Conservation (phyloP, 2,329 filamentous ascomycete species). For the Phoma sp. region DNA sequence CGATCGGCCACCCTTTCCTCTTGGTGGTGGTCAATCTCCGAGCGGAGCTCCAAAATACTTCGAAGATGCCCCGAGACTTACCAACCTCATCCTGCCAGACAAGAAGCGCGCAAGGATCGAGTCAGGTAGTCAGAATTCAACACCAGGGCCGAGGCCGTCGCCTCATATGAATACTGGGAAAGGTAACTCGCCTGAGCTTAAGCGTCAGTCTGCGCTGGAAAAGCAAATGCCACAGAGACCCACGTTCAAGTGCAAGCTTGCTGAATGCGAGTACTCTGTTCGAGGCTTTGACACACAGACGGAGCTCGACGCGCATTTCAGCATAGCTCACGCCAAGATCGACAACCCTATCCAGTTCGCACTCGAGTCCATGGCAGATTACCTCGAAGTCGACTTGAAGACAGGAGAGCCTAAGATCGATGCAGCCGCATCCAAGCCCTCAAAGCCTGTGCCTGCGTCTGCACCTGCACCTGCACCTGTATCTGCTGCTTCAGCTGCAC, state of each 20-base stretch:
- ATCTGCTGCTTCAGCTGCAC: constrained; percentile 20
- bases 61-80: constrained; percentile 57
- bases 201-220: constrained; percentile 52
- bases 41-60: constrained; percentile 65
- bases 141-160: constrained; percentile 50
- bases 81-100: constrained; percentile 64
- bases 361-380: constrained; percentile 59
- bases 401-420: constrained; percentile 46
- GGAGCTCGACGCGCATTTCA: constrained; percentile 62
- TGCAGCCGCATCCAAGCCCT: constrained; percentile 29
- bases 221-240: constrained; percentile 52
- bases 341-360: constrained; percentile 64
- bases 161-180: constrained; percentile 48
- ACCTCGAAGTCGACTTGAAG: constrained; percentile 58
- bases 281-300: constrained; percentile 62
- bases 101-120: constrained; percentile 62
- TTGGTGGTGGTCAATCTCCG: constrained; percentile 60
- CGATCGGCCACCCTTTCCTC: constrained; percentile 59
- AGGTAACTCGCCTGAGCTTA: constrained; percentile 53
- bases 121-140: constrained; percentile 49
- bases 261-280: constrained; percentile 60
- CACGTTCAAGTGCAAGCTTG: constrained; percentile 60
- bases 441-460: constrained; percentile 29
- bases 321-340: constrained; percentile 60
- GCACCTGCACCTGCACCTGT: constrained; percentile 21